These are phyloP conservation scores for Xylaria arbuscula DNA, from an alignment of 2,329 filamentous ascomycete species.

Conservation along the genomic window DNA sequence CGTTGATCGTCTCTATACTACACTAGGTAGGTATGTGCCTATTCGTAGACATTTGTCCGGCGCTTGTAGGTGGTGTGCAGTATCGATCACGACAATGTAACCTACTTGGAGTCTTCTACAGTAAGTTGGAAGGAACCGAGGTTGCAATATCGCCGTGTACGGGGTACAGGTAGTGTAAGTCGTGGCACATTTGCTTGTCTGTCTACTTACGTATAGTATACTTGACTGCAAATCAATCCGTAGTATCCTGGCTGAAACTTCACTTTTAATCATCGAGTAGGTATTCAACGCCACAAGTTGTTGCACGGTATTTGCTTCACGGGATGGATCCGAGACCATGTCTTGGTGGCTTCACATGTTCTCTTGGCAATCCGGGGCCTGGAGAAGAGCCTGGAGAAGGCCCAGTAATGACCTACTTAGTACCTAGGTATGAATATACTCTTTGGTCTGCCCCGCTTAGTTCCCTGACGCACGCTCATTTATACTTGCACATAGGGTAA, in stretches of 20 bases:
- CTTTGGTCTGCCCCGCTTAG: conserved; percentile 29
- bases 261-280: neutral
- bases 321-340: conserved; percentile 30
- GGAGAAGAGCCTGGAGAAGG: conserved; percentile 13
- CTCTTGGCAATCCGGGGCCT: conserved; percentile 27
- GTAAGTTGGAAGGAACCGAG: neutral
- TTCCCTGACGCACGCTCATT: neutral
- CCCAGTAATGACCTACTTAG: conserved; percentile 26
- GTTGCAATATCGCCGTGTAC: neutral
- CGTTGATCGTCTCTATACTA: neutral
- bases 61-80: neutral
- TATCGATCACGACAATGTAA: neutral
- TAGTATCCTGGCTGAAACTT: neutral
- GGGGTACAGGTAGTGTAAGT: neutral
- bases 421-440: conserved; percentile 32
- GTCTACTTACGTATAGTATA: neutral
- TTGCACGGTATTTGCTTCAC: conserved; percentile 4
- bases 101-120: neutral
- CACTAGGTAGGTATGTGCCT: neutral
- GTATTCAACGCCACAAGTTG: neutral
- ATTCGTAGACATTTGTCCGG: neutral
- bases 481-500: too few relatives aligned
- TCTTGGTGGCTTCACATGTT: conserved; percentile 33
- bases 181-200: neutral
- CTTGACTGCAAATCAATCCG: neutral